Percentiles rank a stretch among this genome's conserved stretches.
phyloP scores from a whole-genome alignment of 176 grass and related monocot species.

The Cenchrus fungigraminus region DNA sequence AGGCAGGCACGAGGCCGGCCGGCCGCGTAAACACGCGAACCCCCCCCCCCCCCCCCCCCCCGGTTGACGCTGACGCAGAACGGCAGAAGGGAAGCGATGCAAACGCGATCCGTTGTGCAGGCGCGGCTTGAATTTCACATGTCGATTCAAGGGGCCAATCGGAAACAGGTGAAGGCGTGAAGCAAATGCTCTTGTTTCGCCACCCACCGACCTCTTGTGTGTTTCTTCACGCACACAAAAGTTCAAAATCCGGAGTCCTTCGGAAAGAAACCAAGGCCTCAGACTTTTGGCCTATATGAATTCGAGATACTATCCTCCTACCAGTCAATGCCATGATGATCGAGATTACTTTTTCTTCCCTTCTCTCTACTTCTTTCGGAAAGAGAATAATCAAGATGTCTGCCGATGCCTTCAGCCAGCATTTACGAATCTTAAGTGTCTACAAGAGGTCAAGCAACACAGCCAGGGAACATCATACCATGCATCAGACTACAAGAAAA shows the following conservation, averaged over 20 bases:
- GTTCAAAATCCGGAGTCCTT: not conserved
- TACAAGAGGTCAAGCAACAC: not conserved
- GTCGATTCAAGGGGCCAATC: too few relatives aligned
- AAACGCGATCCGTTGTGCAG: too few relatives aligned
- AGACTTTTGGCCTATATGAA: not conserved
- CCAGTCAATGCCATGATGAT: not conserved
- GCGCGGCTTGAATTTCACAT: too few relatives aligned
- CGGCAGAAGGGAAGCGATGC: too few relatives aligned
- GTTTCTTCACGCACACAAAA: not conserved
- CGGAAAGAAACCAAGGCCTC: not conserved
- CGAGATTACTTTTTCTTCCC: not conserved
- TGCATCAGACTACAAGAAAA: not conserved
- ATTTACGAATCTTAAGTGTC: not conserved
- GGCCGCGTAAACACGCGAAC: too few relatives aligned
- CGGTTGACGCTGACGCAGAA: too few relatives aligned
- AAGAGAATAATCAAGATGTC: not conserved
- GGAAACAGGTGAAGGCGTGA: not conserved
- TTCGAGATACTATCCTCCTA: not conserved
- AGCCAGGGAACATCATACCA: not conserved
- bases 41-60: too few relatives aligned
- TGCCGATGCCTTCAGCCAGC: not conserved
- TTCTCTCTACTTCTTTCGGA: not conserved
- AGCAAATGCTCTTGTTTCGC: not conserved
- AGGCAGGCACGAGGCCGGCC: too few relatives aligned
- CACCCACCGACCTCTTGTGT: too few relatives aligned